These are phyloP conservation scores for Cynanchum wilfordii DNA, from an alignment of 257 asterid genomes.

Conservation along the genomic window DNA sequence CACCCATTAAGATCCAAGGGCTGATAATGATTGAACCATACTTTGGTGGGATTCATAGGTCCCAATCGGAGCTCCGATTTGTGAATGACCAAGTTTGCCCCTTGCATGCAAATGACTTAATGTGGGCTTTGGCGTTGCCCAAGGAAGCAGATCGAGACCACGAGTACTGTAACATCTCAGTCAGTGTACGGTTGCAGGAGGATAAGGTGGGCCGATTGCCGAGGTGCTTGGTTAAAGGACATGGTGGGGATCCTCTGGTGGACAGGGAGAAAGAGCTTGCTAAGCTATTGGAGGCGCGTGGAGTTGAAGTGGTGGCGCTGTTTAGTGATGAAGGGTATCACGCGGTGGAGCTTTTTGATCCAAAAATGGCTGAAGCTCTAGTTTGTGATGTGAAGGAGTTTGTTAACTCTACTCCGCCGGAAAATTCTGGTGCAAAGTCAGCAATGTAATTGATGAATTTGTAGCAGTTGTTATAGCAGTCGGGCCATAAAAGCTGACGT, in stretches of 20 bases:
- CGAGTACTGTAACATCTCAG: conserved; percentile 39
- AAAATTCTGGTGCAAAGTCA: conserved; percentile 4
- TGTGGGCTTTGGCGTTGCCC: conserved; percentile 74
- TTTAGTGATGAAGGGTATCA: conserved; percentile 53
- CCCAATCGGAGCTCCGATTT: conserved; percentile 40
- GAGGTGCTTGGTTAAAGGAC: conserved; percentile 47
- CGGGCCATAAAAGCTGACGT: not conserved
- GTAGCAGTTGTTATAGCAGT: not conserved
- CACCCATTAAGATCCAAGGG: conserved; percentile 47
- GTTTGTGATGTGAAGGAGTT: conserved; percentile 37
- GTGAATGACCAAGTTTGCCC: conserved; percentile 35
- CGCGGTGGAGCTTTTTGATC: conserved; percentile 54
- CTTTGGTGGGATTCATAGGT: conserved; percentile 51
- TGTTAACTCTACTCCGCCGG: conserved; percentile 1
- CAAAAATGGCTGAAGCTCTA: conserved; percentile 36
- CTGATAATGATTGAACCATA: conserved; percentile 55
- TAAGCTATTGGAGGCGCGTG: conserved; percentile 46
- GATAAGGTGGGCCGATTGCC: conserved; percentile 47
- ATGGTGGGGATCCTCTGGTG: conserved; percentile 50
- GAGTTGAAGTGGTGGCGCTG: conserved; percentile 43
- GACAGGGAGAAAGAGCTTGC: conserved; percentile 65
- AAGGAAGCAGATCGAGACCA: conserved; percentile 47
- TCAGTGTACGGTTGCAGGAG: conserved; percentile 10
- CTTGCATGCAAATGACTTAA: conserved; percentile 37
- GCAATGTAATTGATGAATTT: conserved; percentile 13